A percentile compares a stretch with the other conserved stretches of the same genome.
Evolutionary conservation across 2,329 filamentous ascomycete species (phyloP).

Genomic region (Pseudogymnoascus sp.): DNA sequence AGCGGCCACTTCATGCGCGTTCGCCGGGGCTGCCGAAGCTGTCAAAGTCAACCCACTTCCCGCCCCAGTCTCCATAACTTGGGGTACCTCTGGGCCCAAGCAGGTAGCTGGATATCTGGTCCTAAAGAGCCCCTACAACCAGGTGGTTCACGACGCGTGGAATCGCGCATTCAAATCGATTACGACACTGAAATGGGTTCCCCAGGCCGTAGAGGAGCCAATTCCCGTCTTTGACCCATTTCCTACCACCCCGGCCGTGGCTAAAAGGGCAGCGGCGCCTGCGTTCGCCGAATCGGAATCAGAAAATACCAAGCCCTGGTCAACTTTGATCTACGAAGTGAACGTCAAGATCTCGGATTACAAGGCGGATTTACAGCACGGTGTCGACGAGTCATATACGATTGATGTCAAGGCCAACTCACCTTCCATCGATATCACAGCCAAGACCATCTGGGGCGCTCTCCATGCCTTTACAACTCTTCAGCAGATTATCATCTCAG

Average conservation of each 20-base stretch:
- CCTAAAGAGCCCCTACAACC: slow-evolving; percentile 31
- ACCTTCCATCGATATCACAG: slow-evolving; percentile 41
- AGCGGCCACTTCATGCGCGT: slow-evolving; percentile 20
- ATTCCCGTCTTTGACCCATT: slow-evolving; percentile 42
- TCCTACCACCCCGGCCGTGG: slow-evolving; percentile 30
- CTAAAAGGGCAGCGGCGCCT: slow-evolving; percentile 17
- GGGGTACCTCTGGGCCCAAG: slow-evolving; percentile 43
- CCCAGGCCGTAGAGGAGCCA: slow-evolving; percentile 43
- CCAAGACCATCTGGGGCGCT: slow-evolving; percentile 57
- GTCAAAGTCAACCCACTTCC: slow-evolving; percentile 46
- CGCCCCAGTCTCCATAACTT: slow-evolving; percentile 43
- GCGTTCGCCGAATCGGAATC: not conserved
- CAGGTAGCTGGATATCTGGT: slow-evolving; percentile 32
- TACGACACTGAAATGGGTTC: slow-evolving; percentile 42
- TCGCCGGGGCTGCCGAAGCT: slow-evolving; percentile 33
- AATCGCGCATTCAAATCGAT: slow-evolving; percentile 41
- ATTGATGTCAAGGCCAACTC: slow-evolving; percentile 45
- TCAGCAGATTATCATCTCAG: slow-evolving; percentile 66
- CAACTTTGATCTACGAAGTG: slow-evolving; percentile 33
- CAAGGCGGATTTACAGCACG: slow-evolving; percentile 42
- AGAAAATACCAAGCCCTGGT: slow-evolving; percentile 24
- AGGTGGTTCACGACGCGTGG: slow-evolving; percentile 39
- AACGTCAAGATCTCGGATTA: slow-evolving; percentile 38
- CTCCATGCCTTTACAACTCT: slow-evolving; percentile 65
- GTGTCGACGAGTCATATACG: slow-evolving; percentile 68